phyloP scores from a whole-genome alignment of 768 basidiomycete species.

The Crepidotus variabilis region DNA sequence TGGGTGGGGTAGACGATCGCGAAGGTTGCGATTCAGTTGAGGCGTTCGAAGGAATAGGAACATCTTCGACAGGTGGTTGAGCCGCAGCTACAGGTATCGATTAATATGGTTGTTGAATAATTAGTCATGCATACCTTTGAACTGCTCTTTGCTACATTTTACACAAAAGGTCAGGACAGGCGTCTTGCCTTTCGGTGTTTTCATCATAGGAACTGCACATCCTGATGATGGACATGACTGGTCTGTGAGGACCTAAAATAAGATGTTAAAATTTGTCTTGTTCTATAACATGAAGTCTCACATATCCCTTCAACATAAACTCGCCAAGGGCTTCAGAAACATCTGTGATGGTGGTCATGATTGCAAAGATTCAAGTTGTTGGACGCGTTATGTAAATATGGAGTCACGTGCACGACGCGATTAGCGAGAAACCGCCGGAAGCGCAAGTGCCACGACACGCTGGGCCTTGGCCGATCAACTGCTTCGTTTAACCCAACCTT shows the following conservation, averaged over 20 bases:
- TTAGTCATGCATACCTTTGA: slow-evolving; percentile 24
- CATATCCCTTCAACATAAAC: slow-evolving; percentile 79
- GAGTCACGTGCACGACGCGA: slow-evolving; percentile 2
- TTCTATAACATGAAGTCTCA: slow-evolving; percentile 23
- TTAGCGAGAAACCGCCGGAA: not conserved
- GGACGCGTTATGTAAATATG: not conserved
- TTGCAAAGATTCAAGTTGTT: slow-evolving; percentile 1
- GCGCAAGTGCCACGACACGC: slow-evolving; percentile 27
- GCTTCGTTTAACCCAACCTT: not conserved
- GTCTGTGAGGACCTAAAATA: slow-evolving; percentile 58
- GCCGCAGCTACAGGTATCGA: not conserved
- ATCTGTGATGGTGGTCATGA: slow-evolving; percentile 51
- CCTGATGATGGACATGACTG: slow-evolving; percentile 49
- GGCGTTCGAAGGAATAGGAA: slow-evolving; percentile 17
- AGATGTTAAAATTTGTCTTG: no score
- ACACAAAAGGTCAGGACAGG: slow-evolving; percentile 56
- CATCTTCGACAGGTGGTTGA: slow-evolving; percentile 2
- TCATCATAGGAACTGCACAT: slow-evolving; percentile 70
- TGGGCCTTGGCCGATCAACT: not conserved
- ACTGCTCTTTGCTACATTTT: slow-evolving; percentile 46
- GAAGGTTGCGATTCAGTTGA: slow-evolving; percentile 53
- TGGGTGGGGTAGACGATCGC: slow-evolving; percentile 72
- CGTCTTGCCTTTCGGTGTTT: slow-evolving; percentile 52
- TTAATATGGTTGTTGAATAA: not conserved
- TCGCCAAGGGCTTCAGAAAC: slow-evolving; percentile 63